phyloP scores from a whole-genome alignment of 139 green algal species.

The Bryopsis sp. region DNA sequence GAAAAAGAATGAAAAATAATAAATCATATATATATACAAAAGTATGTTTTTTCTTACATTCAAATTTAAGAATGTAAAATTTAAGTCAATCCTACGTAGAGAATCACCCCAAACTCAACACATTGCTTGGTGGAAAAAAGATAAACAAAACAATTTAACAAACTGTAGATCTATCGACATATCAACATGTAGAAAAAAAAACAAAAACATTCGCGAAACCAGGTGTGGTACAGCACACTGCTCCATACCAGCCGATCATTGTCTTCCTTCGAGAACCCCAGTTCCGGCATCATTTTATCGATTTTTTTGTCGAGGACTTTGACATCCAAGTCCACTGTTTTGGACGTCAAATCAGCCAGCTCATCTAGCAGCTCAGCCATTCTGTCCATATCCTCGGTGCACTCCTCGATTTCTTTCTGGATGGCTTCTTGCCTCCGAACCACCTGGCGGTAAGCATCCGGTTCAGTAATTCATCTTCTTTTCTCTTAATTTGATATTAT shows the following conservation, averaged over 20 bases:
- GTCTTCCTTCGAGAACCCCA: conserved; percentile 90
- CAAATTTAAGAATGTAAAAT: too few relatives aligned
- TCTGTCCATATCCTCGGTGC: conserved; percentile 85
- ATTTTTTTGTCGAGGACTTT: conserved; percentile 85
- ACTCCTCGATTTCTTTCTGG: conserved; percentile 69
- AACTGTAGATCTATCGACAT: too few relatives aligned
- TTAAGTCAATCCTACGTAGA: too few relatives aligned
- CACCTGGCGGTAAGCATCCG: conserved; percentile 26
- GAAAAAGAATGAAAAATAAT: neutral
- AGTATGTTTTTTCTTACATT: too few relatives aligned
- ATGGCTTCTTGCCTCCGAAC: conserved; percentile 60
- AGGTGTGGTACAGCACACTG: neutral
- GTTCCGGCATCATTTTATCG: conserved; percentile 97
- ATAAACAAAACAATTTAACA: too few relatives aligned
- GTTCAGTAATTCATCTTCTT: too few relatives aligned
- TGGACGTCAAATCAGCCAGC: conserved; percentile 69
- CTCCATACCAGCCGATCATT: conserved; percentile 49
- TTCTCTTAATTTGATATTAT: too few relatives aligned
- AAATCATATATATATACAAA: neutral
- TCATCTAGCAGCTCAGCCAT: conserved; percentile 81
- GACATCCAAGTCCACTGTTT: conserved; percentile 62
- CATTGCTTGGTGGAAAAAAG: too few relatives aligned
- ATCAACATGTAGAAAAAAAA: too few relatives aligned
- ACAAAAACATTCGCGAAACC: neutral
- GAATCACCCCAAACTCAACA: too few relatives aligned